Percentiles rank a stretch among this genome's conserved stretches.
Evolutionary conservation across 768 basidiomycete species (phyloP).

Genomic region (Boletus sp.): DNA sequence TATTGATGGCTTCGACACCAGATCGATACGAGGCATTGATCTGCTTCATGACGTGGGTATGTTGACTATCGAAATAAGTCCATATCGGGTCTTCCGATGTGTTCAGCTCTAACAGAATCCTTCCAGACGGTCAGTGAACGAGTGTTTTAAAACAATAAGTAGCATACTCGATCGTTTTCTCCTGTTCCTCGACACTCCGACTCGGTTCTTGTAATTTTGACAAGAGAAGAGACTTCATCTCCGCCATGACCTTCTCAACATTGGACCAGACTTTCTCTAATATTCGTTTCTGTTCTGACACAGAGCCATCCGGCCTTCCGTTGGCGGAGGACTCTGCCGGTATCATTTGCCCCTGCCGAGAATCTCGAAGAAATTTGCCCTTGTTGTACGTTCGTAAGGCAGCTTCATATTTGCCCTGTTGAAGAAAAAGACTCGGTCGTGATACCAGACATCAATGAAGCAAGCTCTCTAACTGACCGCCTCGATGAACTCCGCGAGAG

Average conservation of each 20-base stretch:
- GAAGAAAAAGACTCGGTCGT: neutral
- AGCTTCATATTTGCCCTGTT: slow-evolving; percentile 89
- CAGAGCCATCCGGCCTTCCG: slow-evolving; percentile 43
- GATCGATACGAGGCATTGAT: slow-evolving; percentile 63
- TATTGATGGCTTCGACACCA: slow-evolving; percentile 47
- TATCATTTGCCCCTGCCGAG: slow-evolving; percentile 81
- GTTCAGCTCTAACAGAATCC: slow-evolving; percentile 85
- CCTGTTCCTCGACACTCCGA: slow-evolving; percentile 87
- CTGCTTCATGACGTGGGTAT: slow-evolving; percentile 76
- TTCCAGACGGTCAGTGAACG: slow-evolving; percentile 32
- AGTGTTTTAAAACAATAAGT: neutral
- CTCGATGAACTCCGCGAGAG: slow-evolving; percentile 84
- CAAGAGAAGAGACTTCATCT: slow-evolving; percentile 78
- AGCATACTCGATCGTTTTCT: slow-evolving; percentile 91
- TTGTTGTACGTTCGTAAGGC: slow-evolving; percentile 97
- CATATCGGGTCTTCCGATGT: slow-evolving; percentile 88
- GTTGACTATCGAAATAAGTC: slow-evolving; percentile 94
- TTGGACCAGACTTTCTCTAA: slow-evolving; percentile 95
- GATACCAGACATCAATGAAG: neutral
- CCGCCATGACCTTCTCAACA: slow-evolving; percentile 91
- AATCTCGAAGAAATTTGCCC: slow-evolving; percentile 86
- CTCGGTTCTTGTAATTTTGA: slow-evolving; percentile 78
- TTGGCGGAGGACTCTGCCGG: slow-evolving; percentile 66
- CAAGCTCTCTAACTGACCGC: slow-evolving; percentile 49
- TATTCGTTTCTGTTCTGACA: slow-evolving; percentile 85